phyloP scores from a whole-genome alignment of 176 grass and related monocot species.

The Lolium multiflorum region DNA sequence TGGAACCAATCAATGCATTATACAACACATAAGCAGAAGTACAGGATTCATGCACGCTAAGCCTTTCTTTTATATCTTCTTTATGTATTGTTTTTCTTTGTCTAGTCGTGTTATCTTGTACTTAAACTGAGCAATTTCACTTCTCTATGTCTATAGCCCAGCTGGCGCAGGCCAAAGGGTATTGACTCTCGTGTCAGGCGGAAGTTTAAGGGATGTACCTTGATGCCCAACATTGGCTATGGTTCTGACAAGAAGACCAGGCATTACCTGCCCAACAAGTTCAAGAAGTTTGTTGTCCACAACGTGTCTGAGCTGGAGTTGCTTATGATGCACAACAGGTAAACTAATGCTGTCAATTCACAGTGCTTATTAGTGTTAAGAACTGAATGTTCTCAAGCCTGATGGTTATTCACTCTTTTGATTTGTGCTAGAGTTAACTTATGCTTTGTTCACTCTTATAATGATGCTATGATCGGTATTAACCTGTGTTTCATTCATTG shows the following conservation, averaged over 20 bases:
- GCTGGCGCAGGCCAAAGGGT: conserved; percentile 92
- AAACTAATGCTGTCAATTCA: neutral
- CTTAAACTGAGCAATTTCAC: conserved; percentile 1
- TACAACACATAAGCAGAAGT: neutral
- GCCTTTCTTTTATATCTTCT: neutral
- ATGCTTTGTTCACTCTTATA: neutral
- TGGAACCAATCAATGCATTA: neutral
- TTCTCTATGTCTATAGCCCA: conserved; percentile 49
- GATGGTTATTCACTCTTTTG: conserved; percentile 3
- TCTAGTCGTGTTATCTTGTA: neutral
- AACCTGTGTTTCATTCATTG: neutral
- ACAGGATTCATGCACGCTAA: neutral
- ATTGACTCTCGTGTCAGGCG: conserved; percentile 86
- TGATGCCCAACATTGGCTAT: conserved; percentile 92
- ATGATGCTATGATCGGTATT: neutral
- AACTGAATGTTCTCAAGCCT: neutral
- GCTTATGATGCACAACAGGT: conserved; percentile 97
- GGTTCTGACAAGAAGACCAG: conserved; percentile 86
- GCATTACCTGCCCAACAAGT: conserved; percentile 86
- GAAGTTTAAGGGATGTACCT: conserved; percentile 88
- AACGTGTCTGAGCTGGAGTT: conserved; percentile 79
- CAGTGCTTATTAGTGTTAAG: neutral
- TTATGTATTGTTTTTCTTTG: neutral
- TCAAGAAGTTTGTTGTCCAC: conserved; percentile 92
- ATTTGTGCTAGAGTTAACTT: neutral